A percentile compares a stretch with the other conserved stretches of the same genome.
These are phyloP conservation scores for Penicillium flavigenum DNA, from an alignment of 495 filamentous ascomycete species.

Conservation along the genomic window DNA sequence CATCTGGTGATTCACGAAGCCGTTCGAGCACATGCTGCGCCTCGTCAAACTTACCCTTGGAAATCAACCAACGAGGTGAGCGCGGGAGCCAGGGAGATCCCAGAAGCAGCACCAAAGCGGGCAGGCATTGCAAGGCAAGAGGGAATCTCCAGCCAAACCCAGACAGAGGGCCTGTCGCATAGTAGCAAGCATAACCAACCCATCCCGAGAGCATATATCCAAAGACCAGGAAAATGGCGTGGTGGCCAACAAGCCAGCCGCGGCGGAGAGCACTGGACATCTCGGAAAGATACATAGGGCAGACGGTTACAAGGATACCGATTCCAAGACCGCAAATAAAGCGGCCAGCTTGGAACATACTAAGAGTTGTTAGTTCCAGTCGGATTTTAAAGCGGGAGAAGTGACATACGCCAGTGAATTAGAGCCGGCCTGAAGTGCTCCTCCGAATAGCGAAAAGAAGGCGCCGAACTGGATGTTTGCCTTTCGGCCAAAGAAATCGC, in stretches of 20 bases:
- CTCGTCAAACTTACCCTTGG: slow-evolving; percentile 39
- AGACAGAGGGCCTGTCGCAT: slow-evolving; percentile 30
- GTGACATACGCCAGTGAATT: slow-evolving; percentile 36
- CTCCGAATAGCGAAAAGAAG: slow-evolving; percentile 44
- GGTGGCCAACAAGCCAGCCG: slow-evolving; percentile 40
- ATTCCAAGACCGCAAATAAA: slow-evolving; percentile 50
- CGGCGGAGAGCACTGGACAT: slow-evolving; percentile 37
- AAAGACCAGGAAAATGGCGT: slow-evolving; percentile 43
- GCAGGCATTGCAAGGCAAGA: slow-evolving; percentile 42
- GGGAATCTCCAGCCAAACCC: slow-evolving; percentile 48
- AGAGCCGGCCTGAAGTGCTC: slow-evolving; percentile 45
- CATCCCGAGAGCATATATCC: slow-evolving; percentile 46
- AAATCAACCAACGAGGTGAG: slow-evolving; percentile 49
- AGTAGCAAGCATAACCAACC: slow-evolving; percentile 47
- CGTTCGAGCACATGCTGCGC: slow-evolving; percentile 33
- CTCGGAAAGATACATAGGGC: slow-evolving; percentile 49
- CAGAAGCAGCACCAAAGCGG: slow-evolving; percentile 40
- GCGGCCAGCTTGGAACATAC: slow-evolving; percentile 51
- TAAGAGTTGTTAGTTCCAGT: slow-evolving; percentile 9
- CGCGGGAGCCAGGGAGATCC: slow-evolving; percentile 42
- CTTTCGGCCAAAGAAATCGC: slow-evolving; percentile 45
- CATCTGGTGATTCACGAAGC: slow-evolving; percentile 34
- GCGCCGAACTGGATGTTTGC: slow-evolving; percentile 46
- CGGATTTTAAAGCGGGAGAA: not conserved
- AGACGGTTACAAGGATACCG: slow-evolving; percentile 46